These are phyloP conservation scores for Chlorophyllum brunneum DNA, from an alignment of 768 basidiomycete species.

Conservation along the genomic window DNA sequence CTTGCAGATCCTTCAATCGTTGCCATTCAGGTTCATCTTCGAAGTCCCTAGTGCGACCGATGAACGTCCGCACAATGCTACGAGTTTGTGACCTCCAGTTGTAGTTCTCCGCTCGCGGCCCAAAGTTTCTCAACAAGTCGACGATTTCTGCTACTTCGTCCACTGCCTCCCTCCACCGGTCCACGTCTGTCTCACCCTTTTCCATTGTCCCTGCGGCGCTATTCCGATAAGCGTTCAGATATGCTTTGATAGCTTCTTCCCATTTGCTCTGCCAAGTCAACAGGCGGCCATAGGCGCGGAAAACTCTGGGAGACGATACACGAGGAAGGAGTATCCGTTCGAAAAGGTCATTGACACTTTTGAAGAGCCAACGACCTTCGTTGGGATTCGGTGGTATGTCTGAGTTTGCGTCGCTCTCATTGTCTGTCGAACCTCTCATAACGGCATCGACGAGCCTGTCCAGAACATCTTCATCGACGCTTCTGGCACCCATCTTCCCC, in stretches of 20 bases:
- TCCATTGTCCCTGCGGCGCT: conserved; percentile 58
- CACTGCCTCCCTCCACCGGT: conserved; percentile 72
- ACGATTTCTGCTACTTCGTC: conserved; percentile 81
- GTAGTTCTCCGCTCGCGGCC: conserved; percentile 53
- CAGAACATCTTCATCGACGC: conserved; percentile 83
- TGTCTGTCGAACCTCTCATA: conserved; percentile 46
- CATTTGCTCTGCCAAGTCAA: conserved; percentile 69
- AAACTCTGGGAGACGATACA: conserved; percentile 74
- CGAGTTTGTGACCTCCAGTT: conserved; percentile 87
- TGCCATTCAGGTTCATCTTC: conserved; percentile 88
- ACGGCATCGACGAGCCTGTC: conserved; percentile 88
- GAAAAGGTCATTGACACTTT: conserved; percentile 69
- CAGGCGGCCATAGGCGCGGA: conserved; percentile 80
- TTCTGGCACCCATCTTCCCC: conserved; percentile 41
- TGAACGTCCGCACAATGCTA: conserved; percentile 84
- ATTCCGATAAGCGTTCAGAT: conserved; percentile 82
- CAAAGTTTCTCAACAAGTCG: conserved; percentile 79
- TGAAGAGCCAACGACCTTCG: conserved; percentile 62
- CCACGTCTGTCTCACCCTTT: conserved; percentile 63
- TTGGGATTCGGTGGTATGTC: conserved; percentile 42
- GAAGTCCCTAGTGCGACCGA: conserved; percentile 83
- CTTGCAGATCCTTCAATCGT: conserved; percentile 58
- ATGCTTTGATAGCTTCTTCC: conserved; percentile 76
- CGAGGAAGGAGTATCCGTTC: conserved; percentile 78
- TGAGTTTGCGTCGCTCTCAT: conserved; percentile 21